Conservation (phyloP, 2,329 filamentous ascomycete species). For the Boeremia lycopersici region DNA sequence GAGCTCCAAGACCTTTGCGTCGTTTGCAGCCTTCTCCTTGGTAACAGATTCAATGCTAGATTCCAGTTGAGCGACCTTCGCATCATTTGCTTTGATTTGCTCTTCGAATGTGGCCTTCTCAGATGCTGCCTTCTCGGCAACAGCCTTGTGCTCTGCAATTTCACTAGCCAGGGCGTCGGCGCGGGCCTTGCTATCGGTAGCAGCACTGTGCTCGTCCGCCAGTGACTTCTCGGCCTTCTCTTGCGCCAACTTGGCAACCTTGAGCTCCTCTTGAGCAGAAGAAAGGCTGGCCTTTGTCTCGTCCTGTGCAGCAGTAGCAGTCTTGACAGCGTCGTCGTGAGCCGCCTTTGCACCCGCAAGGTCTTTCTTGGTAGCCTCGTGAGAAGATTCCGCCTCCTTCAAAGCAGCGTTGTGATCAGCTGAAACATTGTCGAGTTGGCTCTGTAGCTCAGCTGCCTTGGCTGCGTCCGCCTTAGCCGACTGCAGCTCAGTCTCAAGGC, state of each 20-base stretch:
- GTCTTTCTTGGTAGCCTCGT: conserved; percentile 21
- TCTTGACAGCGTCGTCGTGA: conserved; percentile 15
- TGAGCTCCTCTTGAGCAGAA: conserved; percentile 15
- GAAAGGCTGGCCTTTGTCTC: conserved; percentile 11
- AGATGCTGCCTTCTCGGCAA: conserved; percentile 26
- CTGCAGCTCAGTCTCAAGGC: conserved; percentile 27
- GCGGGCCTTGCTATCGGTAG: conserved; percentile 24
- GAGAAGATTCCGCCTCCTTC: conserved; percentile 23
- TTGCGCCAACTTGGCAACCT: conserved; percentile 16
- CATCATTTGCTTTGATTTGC: conserved; percentile 31
- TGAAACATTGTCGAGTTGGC: conserved; percentile 30
- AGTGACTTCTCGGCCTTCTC: conserved; percentile 18
- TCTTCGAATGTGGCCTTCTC: conserved; percentile 31
- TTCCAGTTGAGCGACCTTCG: conserved; percentile 32
- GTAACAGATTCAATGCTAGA: conserved; percentile 23
- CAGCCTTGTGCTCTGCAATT: conserved; percentile 32
- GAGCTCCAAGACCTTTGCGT: conserved; percentile 24
- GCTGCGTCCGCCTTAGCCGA: conserved; percentile 24
- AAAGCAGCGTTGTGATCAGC: conserved; percentile 26
- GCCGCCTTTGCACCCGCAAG: conserved; percentile 13
- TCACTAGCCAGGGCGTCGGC: conserved; percentile 23
- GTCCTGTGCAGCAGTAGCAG: conserved; percentile 20
- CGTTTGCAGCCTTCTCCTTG: conserved; percentile 23
- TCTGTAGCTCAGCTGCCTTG: conserved; percentile 28
- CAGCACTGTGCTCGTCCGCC: conserved; percentile 24